Evolutionary conservation across 73 alveolate species (phyloP), one percentile per base, ranked within the genome.

Genomic region (Durusdinium trenchii): DNA sequence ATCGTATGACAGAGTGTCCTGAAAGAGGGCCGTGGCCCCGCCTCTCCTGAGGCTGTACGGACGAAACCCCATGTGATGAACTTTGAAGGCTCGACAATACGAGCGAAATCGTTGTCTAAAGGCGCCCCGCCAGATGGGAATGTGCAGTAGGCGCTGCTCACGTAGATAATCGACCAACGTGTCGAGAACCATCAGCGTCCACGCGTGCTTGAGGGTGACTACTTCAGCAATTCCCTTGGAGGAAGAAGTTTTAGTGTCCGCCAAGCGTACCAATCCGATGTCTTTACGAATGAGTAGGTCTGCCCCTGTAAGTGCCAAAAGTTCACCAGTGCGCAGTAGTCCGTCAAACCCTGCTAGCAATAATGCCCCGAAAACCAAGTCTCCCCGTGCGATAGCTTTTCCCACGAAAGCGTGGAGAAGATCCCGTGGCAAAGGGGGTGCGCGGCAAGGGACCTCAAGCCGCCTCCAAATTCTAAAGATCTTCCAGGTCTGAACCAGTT

Each of bases 401-500:
- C 60, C 73, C 1, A 42, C 87, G 20, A 90, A 10, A 4, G 52
- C 97, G 35, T 46, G 60, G 1, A 90, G 28, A 42, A 90, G 40
- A 9, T 36, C 71, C 9, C 45, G 87, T 0, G 97, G 52, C 12
- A 86, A 26, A 14, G 89, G 97, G 3, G 97, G 89, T 9, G 97
- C 97, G 43, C 87, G 52, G 7, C 26, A 4, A 1, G 97, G 97
- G 0, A 14, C 36, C 54, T 90, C 97, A 1, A 10, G n/a, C 26
- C 48, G 54, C 26, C 87, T 51, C 97, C 97, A 90, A 12, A 36
- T 62, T 3, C 87, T 43, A 36, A 90, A 90, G n/a, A 90, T 12
- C 28, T 51, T 51, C 97, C 87, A 67, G 50, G 78, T 6, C 5
- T 4, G 6, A 3, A 43, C 52, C 12, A 90, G 32, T 2, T 30